Base-by-base conservation (phyloP, 2,329 filamentous ascomycete genomes). In the Penicillium sp. region DNA sequence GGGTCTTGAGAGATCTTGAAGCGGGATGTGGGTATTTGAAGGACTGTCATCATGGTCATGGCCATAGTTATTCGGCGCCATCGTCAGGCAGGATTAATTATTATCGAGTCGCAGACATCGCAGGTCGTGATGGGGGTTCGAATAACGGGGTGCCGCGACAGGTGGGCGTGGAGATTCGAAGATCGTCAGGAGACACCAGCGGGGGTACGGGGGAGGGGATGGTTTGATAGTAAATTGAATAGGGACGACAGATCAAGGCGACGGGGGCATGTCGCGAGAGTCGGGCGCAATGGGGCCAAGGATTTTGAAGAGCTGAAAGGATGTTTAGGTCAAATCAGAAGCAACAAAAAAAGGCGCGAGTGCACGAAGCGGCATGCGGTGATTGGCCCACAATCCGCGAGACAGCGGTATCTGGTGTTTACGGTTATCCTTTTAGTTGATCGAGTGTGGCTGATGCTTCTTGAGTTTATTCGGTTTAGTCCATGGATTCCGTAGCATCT, bases 1-100 rank as follows among this genome's bases (percentile, higher is more conserved):
- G 24, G 68, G 65, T 50, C 69, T 67, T 10, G 74, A 73, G 31
- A 88, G 74, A 60, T 85, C 81, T 68, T 84, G 84, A 50, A 92
- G 75, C 52, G 86, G 87, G 72, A 93, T 91, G 54, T 72, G 70
- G 15, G 33, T 37, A 50, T 64, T 54, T n/a, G 56, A 54, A 20
- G 55, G 53, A 45, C 57, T 57, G 33, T 66, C 60, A 50, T 60
- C 51, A 56, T 62, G 51, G 53, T 61, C 62, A 57, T 56, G 57
- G 57, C 58, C 61, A 54, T 67, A 64, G 59, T 62, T 65, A 57
- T 63, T 66, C 45, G 70, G 66, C 62, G 71, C 71, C 71, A 73
- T 73, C 58, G 61, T 70, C 53, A 56, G 62, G 66, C 66, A 65
- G 52, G 46, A 46, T 61, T 56, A 56, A 57, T 50, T 42, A 59